Conservation (phyloP, 2,329 filamentous ascomycete species). For the Fusarium devonianum region DNA sequence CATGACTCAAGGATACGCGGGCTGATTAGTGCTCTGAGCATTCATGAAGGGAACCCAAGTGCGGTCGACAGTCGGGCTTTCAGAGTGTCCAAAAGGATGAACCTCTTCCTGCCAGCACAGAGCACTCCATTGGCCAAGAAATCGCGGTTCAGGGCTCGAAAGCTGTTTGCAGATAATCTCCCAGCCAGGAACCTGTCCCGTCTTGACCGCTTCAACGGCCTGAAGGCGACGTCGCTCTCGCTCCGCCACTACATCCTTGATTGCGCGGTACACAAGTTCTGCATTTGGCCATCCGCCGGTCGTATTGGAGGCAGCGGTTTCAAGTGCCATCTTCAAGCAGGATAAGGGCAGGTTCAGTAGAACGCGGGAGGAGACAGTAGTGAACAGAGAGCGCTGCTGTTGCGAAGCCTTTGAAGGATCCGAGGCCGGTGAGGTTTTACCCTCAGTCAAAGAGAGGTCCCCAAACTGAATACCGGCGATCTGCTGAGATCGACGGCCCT, state of each 20-base stretch:
- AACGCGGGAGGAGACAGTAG: slow-evolving; percentile 67
- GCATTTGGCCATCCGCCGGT: slow-evolving; percentile 59
- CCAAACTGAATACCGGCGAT: slow-evolving; percentile 74
- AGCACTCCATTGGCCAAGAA: slow-evolving; percentile 54
- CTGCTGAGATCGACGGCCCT: slow-evolving; percentile 56
- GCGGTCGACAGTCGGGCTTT: slow-evolving; percentile 53
- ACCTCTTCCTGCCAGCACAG: slow-evolving; percentile 60
- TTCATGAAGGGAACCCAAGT: slow-evolving; percentile 53
- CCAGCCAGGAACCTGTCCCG: slow-evolving; percentile 47
- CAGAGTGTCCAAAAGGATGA: slow-evolving; percentile 47
- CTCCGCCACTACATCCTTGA: slow-evolving; percentile 60
- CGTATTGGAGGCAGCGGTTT: slow-evolving; percentile 62
- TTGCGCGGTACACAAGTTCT: slow-evolving; percentile 56
- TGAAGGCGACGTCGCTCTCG: slow-evolving; percentile 63
- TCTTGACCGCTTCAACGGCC: slow-evolving; percentile 53
- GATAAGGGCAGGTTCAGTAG: slow-evolving; percentile 75
- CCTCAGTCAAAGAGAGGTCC: slow-evolving; percentile 59
- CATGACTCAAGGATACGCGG: slow-evolving; percentile 45
- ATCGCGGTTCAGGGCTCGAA: slow-evolving; percentile 49
- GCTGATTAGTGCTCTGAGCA: slow-evolving; percentile 28
- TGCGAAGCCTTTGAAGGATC: slow-evolving; percentile 43
- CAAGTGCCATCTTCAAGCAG: slow-evolving; percentile 70
- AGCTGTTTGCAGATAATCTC: slow-evolving; percentile 48
- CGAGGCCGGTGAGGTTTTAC: slow-evolving; percentile 37
- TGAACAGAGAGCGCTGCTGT: slow-evolving; percentile 45